These are phyloP conservation scores for Globisporangium emineosum DNA, from an alignment of 352 stramenopile species.

Conservation along the genomic window DNA sequence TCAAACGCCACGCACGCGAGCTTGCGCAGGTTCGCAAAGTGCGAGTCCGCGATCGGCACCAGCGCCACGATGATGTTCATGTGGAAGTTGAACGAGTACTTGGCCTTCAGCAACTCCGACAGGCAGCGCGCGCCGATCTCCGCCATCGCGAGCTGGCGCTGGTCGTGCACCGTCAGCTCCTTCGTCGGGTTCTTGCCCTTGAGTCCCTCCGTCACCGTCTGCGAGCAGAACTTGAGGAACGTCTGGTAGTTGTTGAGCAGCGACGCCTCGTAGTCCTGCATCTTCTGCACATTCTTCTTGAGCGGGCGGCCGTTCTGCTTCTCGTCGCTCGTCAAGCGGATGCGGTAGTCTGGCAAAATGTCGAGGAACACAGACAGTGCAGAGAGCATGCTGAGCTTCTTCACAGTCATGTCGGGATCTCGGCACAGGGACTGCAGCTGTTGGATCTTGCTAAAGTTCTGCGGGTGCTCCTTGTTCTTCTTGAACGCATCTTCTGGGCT, in stretches of 20 bases:
- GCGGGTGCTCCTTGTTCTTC: conserved; percentile 81
- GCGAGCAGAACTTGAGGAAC: conserved; percentile 74
- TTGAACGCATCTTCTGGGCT: conserved; percentile 84
- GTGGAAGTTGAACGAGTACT: conserved; percentile 88
- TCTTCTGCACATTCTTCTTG: conserved; percentile 87
- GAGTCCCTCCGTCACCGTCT: conserved; percentile 55
- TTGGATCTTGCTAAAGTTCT: conserved; percentile 78
- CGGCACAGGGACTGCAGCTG: conserved; percentile 66
- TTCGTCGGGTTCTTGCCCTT: conserved; percentile 52
- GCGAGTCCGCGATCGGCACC: conserved; percentile 74
- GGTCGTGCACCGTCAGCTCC: conserved; percentile 30
- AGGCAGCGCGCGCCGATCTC: conserved; percentile 74
- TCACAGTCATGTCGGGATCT: conserved; percentile 72
- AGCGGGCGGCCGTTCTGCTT: conserved; percentile 72
- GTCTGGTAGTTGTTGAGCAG: conserved; percentile 83
- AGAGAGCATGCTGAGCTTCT: conserved; percentile 90
- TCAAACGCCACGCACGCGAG: conserved; percentile 67
- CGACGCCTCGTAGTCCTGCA: conserved; percentile 78
- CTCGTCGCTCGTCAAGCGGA: conserved; percentile 87
- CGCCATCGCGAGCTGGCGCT: conserved; percentile 49
- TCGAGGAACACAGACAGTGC: conserved; percentile 95
- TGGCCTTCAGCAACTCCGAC: conserved; percentile 74
- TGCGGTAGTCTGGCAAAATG: conserved; percentile 94
- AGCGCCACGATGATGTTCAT: conserved; percentile 80
- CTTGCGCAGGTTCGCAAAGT: conserved; percentile 46